Evolutionary conservation across 2,329 filamentous ascomycete genomes (phyloP).

Genomic region (Annulohypoxylon truncatum): DNA sequence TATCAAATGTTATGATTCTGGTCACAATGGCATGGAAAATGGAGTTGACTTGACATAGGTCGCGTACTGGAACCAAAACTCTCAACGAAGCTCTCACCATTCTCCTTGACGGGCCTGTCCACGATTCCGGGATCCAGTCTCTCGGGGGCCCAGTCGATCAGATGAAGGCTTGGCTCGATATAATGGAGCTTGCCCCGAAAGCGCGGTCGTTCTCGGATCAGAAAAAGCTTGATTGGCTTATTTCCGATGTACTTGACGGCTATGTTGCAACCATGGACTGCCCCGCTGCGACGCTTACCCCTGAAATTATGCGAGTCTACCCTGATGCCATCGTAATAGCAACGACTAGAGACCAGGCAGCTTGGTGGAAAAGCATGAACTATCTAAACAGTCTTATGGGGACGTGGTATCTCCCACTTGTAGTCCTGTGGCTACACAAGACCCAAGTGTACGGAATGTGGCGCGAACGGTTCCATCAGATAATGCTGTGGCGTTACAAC

Average conservation of each 20-base stretch:
- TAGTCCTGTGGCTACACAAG: slow-evolving; percentile 51
- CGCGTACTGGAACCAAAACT: slow-evolving; percentile 54
- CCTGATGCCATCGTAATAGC: slow-evolving; percentile 62
- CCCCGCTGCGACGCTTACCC: slow-evolving; percentile 56
- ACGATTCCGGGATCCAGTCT: slow-evolving; percentile 52
- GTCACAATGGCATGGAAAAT: neutral
- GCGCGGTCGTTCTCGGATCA: slow-evolving; percentile 47
- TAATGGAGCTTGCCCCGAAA: slow-evolving; percentile 51
- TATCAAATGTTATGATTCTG: neutral
- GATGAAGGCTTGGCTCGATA: slow-evolving; percentile 50
- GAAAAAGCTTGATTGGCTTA: slow-evolving; percentile 52
- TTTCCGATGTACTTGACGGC: slow-evolving; percentile 52
- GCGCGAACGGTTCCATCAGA: slow-evolving; percentile 48
- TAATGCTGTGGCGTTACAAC: slow-evolving; percentile 49
- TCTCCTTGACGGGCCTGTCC: slow-evolving; percentile 51
- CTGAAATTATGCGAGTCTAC: slow-evolving; percentile 61
- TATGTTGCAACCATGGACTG: slow-evolving; percentile 56
- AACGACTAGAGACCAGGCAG: slow-evolving; percentile 54
- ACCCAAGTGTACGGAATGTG: slow-evolving; percentile 50
- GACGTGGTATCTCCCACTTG: slow-evolving; percentile 51
- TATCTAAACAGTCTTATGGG: slow-evolving; percentile 50
- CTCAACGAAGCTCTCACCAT: slow-evolving; percentile 54
- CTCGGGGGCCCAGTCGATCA: slow-evolving; percentile 53
- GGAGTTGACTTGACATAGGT: slow-evolving; percentile 45
- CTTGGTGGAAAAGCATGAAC: slow-evolving; percentile 55